Percentiles rank a stretch among this genome's conserved stretches.
Evolutionary conservation across 805 yeast species (phyloP).

Genomic region (Hanseniaspora meyeri): DNA sequence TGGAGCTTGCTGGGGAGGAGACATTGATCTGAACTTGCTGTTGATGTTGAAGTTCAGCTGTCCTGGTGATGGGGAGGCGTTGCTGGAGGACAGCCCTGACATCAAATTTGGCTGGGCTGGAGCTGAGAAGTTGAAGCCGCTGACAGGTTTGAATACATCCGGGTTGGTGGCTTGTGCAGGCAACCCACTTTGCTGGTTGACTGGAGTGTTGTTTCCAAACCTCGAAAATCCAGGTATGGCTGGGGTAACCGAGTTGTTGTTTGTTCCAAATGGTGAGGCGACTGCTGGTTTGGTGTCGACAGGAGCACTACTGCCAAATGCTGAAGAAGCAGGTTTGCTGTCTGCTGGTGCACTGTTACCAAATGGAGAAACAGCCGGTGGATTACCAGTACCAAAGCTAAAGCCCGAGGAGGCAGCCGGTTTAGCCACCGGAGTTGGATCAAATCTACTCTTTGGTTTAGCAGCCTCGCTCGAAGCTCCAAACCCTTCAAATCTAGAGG

Average conservation of each 20-base stretch:
- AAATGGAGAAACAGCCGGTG: not conserved
- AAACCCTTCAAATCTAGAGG: not conserved
- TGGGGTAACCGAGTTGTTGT: not conserved
- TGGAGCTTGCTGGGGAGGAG: constrained; percentile 13
- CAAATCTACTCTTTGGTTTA: not conserved
- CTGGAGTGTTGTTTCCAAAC: constrained; percentile 2
- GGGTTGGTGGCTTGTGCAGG: constrained; percentile 2
- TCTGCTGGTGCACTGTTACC: not conserved
- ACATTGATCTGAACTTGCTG: constrained; percentile 13
- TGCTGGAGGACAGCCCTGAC: not conserved
- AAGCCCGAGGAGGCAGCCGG: not conserved
- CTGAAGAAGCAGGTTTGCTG: not conserved
- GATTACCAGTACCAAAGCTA: not conserved
- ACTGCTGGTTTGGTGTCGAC: not conserved
- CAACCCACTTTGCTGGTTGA: not conserved
- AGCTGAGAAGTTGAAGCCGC: constrained; percentile 7
- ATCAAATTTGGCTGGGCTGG: not conserved
- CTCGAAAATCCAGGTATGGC: constrained; percentile 3
- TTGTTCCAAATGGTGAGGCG: not conserved
- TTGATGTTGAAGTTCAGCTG: constrained; percentile 5
- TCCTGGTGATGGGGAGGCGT: not conserved
- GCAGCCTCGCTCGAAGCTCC: constrained; percentile 5
- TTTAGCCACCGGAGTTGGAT: not conserved
- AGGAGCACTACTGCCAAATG: not conserved
- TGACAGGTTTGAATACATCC: constrained; percentile 8